Base-by-base conservation (phyloP, 805 yeast species). In the Deakozyma indianensis region DNA sequence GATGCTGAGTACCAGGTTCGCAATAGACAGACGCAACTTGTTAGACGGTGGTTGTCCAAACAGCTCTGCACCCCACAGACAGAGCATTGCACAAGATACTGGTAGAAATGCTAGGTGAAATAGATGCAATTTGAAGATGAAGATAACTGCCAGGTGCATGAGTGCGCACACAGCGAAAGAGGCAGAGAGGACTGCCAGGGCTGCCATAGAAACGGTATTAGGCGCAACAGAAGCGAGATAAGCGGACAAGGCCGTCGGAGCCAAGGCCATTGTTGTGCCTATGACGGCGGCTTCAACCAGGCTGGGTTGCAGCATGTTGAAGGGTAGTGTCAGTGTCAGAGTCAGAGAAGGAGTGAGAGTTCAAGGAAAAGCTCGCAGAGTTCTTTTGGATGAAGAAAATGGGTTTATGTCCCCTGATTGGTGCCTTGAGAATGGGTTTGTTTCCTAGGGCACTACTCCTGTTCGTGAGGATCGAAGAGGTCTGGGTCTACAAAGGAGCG, bases 21-120 rank as follows among this genome's bases (percentile, higher is more conserved):
- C 38, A 20, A 48, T 32, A 22, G 44, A 48, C 21, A 46, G 21
- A 14, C 21, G 7, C 24, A 41, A 25, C 22, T 41, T 18, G n/a
- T 4, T 4, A n/a, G 11, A 23, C 20, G 22, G 11, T 11, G 18
- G 41, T 23, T 5, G 22, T n/a, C 29, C 35, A 21, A 22, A 3
- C n/a, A 11, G 27, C 23, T 41, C 38, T 7, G 50, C n/a, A 16
- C 24, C 20, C 49, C 50, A 49, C 14, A 44, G 42, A 20, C 47
- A 42, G 28, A 49, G 50, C 3, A 45, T 16, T 15, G 48, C 49
- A 14, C 43, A 21, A n/a, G 49, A 2, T 11, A 46, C 18, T 11
- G 35, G 21, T 5, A 29, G 43, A 3, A 43, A n/a, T n/a, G 24
- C 35, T 5, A 48, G 18, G 21, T 4, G 46, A 29, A n/a, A 35